Evolutionary conservation across 208 protist genomes (phyloP).

Genomic region (Naegleria gruberi): DNA sequence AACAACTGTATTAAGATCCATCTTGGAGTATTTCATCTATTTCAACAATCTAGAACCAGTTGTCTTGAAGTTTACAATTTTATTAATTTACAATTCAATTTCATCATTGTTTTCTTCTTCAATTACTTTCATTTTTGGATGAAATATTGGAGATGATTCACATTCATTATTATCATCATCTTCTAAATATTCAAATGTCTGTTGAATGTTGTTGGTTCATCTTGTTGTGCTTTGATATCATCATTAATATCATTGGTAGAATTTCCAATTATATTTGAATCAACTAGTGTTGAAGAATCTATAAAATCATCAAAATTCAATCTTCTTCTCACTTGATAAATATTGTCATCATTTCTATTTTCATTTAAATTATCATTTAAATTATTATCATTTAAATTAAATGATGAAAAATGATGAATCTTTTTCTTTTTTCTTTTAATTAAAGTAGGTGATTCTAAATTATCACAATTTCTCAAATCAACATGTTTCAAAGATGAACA

Average conservation of each 20-base stretch:
- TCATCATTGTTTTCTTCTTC: background rate
- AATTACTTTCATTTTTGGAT: background rate
- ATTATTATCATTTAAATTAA: background rate
- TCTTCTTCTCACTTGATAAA: background rate
- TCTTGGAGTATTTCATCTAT: too few relatives aligned
- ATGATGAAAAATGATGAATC: background rate
- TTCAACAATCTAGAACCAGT: too few relatives aligned
- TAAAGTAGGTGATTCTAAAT: background rate
- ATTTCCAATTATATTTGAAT: too few relatives aligned
- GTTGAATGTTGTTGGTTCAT: background rate
- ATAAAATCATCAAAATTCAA: background rate
- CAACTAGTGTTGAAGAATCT: background rate
- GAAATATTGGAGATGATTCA: background rate
- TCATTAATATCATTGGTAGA: too few relatives aligned
- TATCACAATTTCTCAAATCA: background rate
- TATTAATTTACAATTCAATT: too few relatives aligned
- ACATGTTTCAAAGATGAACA: background rate
- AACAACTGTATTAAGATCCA: too few relatives aligned
- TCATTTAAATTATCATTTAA: background rate
- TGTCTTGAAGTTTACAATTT: too few relatives aligned
- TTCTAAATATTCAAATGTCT: background rate
- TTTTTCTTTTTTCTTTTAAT: background rate
- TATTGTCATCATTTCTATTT: background rate
- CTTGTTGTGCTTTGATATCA: too few relatives aligned
- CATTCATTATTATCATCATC: background rate